Base-by-base conservation (phyloP, 768 basidiomycete genomes). In the Clavulina sp. region DNA sequence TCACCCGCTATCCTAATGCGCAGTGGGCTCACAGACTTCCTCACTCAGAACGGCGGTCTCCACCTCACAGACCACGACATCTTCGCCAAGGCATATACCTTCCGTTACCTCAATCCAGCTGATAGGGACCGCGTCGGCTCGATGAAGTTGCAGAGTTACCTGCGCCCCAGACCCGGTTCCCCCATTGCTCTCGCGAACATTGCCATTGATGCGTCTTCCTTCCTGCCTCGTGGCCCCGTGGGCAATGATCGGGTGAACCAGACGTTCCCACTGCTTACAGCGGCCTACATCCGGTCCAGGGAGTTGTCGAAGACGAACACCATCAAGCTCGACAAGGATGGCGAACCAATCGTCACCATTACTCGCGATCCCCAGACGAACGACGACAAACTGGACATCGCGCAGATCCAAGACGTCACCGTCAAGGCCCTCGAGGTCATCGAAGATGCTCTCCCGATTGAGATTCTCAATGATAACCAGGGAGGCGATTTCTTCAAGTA, bases 11-110 rank as follows among this genome's bases (percentile, higher is more conserved):
- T 62, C 43, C 49, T 61, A 1, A 41, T 62, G 34, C 51, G 61
- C 5, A 62, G 58, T 49, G 50, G 47, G 9, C 34, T 49, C 7
- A 50, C 43, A 29, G 18, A 24, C 9, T 26, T 7, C 9, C 7
- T 13, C 9, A 30, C 51, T 4, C 55, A 53, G 40, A 33, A 9
- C 21, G 48, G 30, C 13, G 23, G 31, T 24, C 23, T 16, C 48
- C 34, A 19, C 19, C 51, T 52, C 5, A 62, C 61, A 41, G 61
- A 62, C 52, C 61, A 62, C 54, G 53, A 60, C 49, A 62, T 62
- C 34, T 54, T 60, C 54, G 50, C 50, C 38, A 41, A 21, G 23
- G 43, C 56, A 3, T 19, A 28, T 4, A 28, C 61, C 13, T 62
- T 62, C 54, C 18, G 24, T 9, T 62, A 61, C 43, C 41, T 6